phyloP scores from a whole-genome alignment of 2,329 filamentous ascomycete species.

The Trichoderma sp. region DNA sequence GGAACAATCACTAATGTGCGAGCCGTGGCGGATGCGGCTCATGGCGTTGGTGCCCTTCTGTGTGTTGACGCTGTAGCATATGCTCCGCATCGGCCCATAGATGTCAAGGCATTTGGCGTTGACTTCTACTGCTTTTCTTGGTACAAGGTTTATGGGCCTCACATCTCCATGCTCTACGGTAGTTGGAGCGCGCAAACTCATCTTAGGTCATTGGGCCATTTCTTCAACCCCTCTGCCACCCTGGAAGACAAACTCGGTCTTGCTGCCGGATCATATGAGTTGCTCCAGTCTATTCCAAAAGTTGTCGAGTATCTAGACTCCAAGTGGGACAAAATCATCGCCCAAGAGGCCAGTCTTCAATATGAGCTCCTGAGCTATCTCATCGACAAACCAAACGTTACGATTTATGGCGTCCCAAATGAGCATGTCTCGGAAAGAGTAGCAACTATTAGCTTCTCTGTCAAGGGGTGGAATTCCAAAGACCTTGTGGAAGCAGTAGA shows the following conservation, averaged over 20 bases:
- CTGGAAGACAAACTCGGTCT: conserved; percentile 67
- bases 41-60: conserved; percentile 53
- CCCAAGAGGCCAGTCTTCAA: conserved; percentile 62
- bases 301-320: conserved; percentile 61
- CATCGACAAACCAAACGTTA: conserved; percentile 48
- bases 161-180: conserved; percentile 69
- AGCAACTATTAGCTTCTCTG: conserved; percentile 65
- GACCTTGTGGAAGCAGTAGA: conserved; percentile 63
- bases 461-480: conserved; percentile 55
- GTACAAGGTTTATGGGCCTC: conserved; percentile 82
- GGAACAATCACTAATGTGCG: conserved; percentile 67
- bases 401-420: conserved; percentile 56
- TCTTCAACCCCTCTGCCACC: conserved; percentile 61
- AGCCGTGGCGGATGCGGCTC: conserved; percentile 54
- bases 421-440: conserved; percentile 52
- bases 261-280: conserved; percentile 69
- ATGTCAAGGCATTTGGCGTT: conserved; percentile 65
- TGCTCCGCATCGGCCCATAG: conserved; percentile 68
- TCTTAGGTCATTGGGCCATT: conserved; percentile 60
- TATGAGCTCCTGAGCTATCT: conserved; percentile 59
- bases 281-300: conserved; percentile 59
- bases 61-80: conserved; percentile 76
- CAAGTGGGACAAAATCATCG: conserved; percentile 51
- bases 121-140: conserved; percentile 79
- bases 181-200: conserved; percentile 53